Evolutionary conservation across 2,329 filamentous ascomycete species (phyloP), one percentile per base, ranked within the genome.

Genomic region (Fusarium decemcellulare): DNA sequence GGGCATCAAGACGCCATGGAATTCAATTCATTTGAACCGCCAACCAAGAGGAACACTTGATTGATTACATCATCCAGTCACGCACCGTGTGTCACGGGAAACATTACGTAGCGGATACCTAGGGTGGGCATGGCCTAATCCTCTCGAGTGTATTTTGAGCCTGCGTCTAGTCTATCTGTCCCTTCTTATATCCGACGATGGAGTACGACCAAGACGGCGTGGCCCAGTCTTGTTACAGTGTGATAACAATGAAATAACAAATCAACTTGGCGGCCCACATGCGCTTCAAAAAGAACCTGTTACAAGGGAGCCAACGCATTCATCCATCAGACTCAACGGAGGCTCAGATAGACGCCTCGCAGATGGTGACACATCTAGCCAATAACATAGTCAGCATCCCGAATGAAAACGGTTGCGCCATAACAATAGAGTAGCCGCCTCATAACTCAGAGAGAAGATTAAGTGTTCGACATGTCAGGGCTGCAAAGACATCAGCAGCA

Each of bases 381-480:
- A 51, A 59, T 50, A 36, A 57, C 51, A n/a, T 12, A 15, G 65
- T 74, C 37, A 74, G 70, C 40, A 62, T 23, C 29, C 42, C 32
- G 40, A 71, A 47, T n/a, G 51, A 16, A 47, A 42, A 53, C 16
- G 37, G 36, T 59, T 57, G 18, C 36, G 44, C 23, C 32, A 44
- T 43, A 43, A 18, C 14, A 36, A 14, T 53, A 55, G 44, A 36
- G 34, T 43, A 16, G 8, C 4, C 15, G 32, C 55, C 48, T 65
- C 68, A 57, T 66, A 40, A 54, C 67, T 86, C 85, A 86, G 85
- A 86, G 85, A 86, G 85, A 86, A 86, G 85, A 86, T 86, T 86
- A 85, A 74, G 69, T 72, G 74, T 77, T 86, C 85, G 82, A 82
- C 85, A 86, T 79, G 72, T 79, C 79, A 74, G 64, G 68, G 73